Evolutionary conservation across 371 early-diverging fungal species (phyloP).

Genomic region (Mortierella sp.): DNA sequence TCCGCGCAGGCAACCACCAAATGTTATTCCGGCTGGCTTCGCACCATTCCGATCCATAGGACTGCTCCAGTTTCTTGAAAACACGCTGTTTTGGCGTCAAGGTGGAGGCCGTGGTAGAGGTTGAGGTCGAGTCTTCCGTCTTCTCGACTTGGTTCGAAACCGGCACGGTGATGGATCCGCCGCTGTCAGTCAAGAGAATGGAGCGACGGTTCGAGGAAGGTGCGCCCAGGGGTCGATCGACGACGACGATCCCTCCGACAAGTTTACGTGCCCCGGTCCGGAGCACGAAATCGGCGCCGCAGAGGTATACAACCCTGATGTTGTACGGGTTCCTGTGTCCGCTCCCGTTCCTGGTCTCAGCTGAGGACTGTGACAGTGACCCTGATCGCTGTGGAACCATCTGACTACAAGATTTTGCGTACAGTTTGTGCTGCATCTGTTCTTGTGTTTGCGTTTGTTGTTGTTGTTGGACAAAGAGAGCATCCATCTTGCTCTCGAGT

Average conservation of each 20-base stretch:
- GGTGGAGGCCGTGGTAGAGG: slow-evolving; percentile 1
- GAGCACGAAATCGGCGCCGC: slow-evolving; percentile 53
- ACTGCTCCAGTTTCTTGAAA: slow-evolving; percentile 22
- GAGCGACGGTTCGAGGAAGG: slow-evolving; percentile 40
- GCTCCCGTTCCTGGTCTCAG: slow-evolving; percentile 18
- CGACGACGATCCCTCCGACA: slow-evolving; percentile 38
- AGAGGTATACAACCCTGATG: slow-evolving; percentile 53
- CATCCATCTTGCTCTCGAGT: slow-evolving; percentile 27
- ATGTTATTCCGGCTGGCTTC: slow-evolving; percentile 44
- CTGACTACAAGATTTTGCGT: slow-evolving; percentile 7
- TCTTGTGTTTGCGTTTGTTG: slow-evolving; percentile 1
- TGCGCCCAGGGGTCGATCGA: slow-evolving; percentile 46
- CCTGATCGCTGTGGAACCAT: slow-evolving; percentile 50
- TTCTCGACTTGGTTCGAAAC: slow-evolving; percentile 23
- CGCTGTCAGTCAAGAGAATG: slow-evolving; percentile 20
- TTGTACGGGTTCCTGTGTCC: slow-evolving; percentile 39
- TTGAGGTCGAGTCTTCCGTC: neutral
- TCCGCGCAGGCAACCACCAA: slow-evolving; percentile 47
- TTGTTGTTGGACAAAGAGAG: slow-evolving; percentile 18
- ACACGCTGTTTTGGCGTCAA: slow-evolving; percentile 28
- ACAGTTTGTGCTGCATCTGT: slow-evolving; percentile 2
- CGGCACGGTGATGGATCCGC: slow-evolving; percentile 30
- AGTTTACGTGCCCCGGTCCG: slow-evolving; percentile 50
- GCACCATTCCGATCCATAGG: slow-evolving; percentile 45
- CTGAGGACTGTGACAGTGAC: slow-evolving; percentile 28